A percentile compares a stretch with the other conserved stretches of the same genome.
Conservation (phyloP, 306 rosid genomes). For the Cicer chorassanicum region DNA sequence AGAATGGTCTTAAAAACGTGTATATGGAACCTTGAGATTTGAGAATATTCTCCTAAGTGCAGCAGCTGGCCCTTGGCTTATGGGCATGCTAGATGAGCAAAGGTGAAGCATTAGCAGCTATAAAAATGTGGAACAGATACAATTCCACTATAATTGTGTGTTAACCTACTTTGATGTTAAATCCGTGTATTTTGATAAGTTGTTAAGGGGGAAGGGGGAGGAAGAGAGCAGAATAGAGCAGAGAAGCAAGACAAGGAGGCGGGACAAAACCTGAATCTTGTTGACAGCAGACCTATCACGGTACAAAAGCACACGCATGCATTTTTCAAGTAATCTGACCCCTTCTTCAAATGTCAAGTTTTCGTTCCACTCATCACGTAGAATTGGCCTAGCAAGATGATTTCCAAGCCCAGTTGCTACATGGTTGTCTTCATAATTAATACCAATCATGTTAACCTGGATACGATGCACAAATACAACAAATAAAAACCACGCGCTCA, state of each 20-base stretch:
- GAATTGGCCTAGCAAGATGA: constrained; percentile 94
- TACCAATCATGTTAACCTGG: constrained; percentile 91
- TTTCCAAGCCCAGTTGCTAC: constrained; percentile 93
- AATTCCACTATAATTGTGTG: background rate
- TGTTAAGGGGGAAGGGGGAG: background rate
- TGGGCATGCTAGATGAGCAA: constrained; percentile 19
- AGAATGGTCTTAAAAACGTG: constrained; percentile 4
- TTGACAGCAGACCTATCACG: constrained; percentile 81
- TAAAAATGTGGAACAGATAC: constrained; percentile 5
- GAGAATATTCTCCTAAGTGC: background rate
- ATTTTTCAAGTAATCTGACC: constrained; percentile 86
- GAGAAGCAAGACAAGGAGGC: background rate
- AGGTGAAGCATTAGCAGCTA: background rate
- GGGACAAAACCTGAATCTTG: constrained; percentile 62
- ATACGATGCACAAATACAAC: constrained; percentile 24
- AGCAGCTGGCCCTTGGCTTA: background rate
- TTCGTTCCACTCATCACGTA: constrained; percentile 94
- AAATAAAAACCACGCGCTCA: constrained; percentile 28
- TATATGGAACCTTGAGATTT: constrained; percentile 17
- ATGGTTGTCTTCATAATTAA: constrained; percentile 82
- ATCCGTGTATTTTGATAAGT: background rate
- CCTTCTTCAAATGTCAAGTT: constrained; percentile 86
- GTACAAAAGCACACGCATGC: constrained; percentile 94
- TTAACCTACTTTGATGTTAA: constrained; percentile 1
- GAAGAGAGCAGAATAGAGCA: background rate